Conservation (phyloP, 2,329 filamentous ascomycete genomes). For the Botryotinia globosa region DNA sequence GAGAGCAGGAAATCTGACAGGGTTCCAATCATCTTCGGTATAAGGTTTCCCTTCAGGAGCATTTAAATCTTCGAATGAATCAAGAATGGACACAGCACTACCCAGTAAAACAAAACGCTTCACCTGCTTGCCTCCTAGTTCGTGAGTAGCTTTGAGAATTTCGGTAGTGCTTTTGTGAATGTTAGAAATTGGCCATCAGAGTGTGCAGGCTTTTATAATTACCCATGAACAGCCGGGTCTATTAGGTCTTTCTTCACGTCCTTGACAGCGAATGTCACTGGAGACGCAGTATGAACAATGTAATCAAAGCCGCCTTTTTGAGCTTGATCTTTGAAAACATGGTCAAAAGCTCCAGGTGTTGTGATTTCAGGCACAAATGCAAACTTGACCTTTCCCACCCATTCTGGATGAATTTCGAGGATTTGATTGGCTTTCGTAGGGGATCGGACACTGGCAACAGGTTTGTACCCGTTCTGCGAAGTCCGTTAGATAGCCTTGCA, state of each 20-base stretch:
- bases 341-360: constrained; percentile 62
- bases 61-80: constrained; percentile 52
- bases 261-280: constrained; percentile 36
- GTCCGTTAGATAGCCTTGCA: not conserved
- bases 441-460: constrained; percentile 42
- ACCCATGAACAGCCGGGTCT: constrained; percentile 51
- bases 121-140: constrained; percentile 44
- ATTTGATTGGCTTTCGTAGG: constrained; percentile 45
- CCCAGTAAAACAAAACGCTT: constrained; percentile 47
- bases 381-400: constrained; percentile 33
- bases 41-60: constrained; percentile 51
- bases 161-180: constrained; percentile 52
- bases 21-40: constrained; percentile 53
- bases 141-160: constrained; percentile 67
- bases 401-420: constrained; percentile 40
- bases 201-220: not conserved
- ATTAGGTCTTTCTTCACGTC: constrained; percentile 43
- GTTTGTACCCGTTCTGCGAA: constrained; percentile 20
- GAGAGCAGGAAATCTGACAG: constrained; percentile 44
- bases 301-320: constrained; percentile 55
- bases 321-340: constrained; percentile 39
- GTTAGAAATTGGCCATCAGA: not conserved
- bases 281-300: constrained; percentile 68
- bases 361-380: constrained; percentile 66
- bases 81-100: constrained; percentile 56